phyloP scores from a whole-genome alignment of 805 yeast genomes.

The Kodamaea leandrae region DNA sequence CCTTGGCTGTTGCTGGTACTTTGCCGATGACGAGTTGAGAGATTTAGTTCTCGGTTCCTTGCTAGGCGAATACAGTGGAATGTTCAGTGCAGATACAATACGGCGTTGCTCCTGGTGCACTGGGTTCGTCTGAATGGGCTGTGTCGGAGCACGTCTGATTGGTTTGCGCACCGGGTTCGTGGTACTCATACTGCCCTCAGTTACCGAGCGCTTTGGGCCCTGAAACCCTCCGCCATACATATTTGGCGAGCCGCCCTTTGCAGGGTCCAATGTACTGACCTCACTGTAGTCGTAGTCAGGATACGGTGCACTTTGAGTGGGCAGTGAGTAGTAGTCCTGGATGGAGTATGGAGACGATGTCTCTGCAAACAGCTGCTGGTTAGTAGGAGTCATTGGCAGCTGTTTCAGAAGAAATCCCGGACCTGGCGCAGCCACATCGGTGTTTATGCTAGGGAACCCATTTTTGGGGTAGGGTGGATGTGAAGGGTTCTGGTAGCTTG shows the following conservation, averaged over 20 bases:
- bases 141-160: constrained; percentile 6
- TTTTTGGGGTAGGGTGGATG: background rate
- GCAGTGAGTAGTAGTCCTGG: constrained; percentile 8
- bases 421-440: constrained; percentile 2
- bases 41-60: constrained; percentile 28
- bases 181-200: background rate
- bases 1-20: constrained; percentile 10
- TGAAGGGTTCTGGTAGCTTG: background rate
- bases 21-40: constrained; percentile 22
- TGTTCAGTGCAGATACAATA: constrained; percentile 8
- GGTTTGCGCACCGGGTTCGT: constrained; percentile 1
- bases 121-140: constrained; percentile 1
- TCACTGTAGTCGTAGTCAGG: constrained; percentile 4
- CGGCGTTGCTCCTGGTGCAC: constrained; percentile 8
- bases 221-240: no score
- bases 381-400: constrained; percentile 9
- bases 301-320: constrained; percentile 1
- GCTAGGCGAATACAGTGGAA: constrained; percentile 2
- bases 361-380: constrained; percentile 8
- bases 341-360: constrained; percentile 11
- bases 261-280: constrained; percentile 5
- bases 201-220: no score
- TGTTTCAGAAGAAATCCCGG: background rate
- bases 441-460: constrained; percentile 5
- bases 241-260: no score